phyloP scores from a whole-genome alignment of 2,329 filamentous ascomycete species.

The Arthrinium phaeospermum region DNA sequence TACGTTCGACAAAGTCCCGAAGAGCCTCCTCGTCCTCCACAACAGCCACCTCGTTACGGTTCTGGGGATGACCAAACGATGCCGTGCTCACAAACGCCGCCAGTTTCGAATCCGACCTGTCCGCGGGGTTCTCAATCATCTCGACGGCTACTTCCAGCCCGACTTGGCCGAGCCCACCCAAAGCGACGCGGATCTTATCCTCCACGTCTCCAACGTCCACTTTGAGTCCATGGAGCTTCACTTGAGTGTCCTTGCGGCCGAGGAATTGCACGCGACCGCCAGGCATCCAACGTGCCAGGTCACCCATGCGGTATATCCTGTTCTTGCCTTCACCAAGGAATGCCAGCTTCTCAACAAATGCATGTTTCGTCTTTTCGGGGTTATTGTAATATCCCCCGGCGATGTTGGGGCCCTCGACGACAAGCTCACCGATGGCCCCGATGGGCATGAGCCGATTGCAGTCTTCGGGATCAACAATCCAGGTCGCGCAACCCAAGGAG shows the following conservation, averaged over 20 bases:
- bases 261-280: constrained; percentile 38
- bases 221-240: constrained; percentile 56
- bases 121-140: constrained; percentile 1
- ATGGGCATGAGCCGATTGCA: not conserved
- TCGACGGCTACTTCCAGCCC: constrained; percentile 18
- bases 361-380: constrained; percentile 10
- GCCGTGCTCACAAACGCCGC: not conserved
- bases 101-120: constrained; percentile 1
- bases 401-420: not conserved
- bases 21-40: not conserved
- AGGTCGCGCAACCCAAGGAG: not conserved
- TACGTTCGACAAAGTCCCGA: not conserved
- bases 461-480: constrained; percentile 18
- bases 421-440: constrained; percentile 3
- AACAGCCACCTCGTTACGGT: not conserved
- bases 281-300: constrained; percentile 36
- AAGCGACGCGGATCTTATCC: constrained; percentile 24
- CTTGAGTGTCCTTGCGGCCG: constrained; percentile 54
- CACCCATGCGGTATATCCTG: constrained; percentile 41
- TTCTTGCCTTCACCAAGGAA: not conserved
- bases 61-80: not conserved
- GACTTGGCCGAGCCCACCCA: not conserved
- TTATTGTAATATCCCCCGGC: not conserved
- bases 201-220: constrained; percentile 54
- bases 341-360: constrained; percentile 31